Conservation (phyloP, 2,329 filamentous ascomycete genomes). For the Fusarium musae region DNA sequence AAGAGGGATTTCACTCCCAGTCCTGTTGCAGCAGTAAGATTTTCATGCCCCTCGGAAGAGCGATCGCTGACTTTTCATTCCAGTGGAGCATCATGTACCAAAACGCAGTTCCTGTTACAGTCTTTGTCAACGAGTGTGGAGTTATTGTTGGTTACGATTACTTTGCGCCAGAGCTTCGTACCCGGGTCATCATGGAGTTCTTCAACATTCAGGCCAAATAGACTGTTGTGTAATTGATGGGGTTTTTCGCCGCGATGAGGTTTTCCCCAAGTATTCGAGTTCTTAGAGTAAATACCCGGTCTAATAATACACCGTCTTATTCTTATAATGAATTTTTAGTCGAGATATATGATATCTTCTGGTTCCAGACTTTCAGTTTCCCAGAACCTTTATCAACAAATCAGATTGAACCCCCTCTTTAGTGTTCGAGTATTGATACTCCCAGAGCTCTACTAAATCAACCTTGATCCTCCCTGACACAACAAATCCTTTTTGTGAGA, state of each 20-base stretch:
- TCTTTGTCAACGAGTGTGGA: conserved; percentile 49
- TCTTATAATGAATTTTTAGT: accelerated
- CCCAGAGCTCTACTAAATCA: conserved; percentile 41
- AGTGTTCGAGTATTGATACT: background rate
- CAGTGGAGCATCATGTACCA: conserved; percentile 54
- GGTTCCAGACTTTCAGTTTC: no score
- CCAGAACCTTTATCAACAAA: accelerated
- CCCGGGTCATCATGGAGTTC: conserved; percentile 46
- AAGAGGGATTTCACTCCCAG: conserved; percentile 27
- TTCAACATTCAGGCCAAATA: conserved; percentile 43
- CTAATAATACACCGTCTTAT: no score
- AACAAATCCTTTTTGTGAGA: conserved; percentile 39
- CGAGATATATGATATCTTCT: no score
- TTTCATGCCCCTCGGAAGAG: accelerated
- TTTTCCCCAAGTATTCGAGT: background rate
- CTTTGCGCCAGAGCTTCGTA: conserved; percentile 43
- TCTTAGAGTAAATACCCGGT: background rate
- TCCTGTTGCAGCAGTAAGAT: conserved; percentile 43
- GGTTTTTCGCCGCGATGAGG: background rate
- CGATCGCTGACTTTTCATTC: background rate
- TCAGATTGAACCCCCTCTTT: accelerated
- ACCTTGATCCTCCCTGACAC: conserved; percentile 36
- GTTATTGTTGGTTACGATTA: conserved; percentile 53
- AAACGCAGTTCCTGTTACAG: conserved; percentile 49
- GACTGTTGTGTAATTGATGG: background rate